Evolutionary conservation across 2,329 filamentous ascomycete genomes (phyloP), one percentile per base, ranked within the genome.

Genomic region (Ophiostoma sp.): DNA sequence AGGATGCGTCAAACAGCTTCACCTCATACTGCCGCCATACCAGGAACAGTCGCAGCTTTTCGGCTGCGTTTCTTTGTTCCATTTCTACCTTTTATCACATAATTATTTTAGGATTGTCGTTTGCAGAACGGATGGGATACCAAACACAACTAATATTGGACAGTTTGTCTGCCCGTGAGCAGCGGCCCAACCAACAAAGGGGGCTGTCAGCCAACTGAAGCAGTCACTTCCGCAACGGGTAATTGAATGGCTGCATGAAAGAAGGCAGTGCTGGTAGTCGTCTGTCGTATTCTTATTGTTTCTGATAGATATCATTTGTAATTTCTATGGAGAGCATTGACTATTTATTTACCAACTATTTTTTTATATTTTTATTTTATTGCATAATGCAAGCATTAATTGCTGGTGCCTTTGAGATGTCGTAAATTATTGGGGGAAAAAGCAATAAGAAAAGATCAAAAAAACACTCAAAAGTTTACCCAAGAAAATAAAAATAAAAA

Each of bases 211-310:
- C 62, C 62, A 39, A 65, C 33, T 17, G 62, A 36, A 65, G 62
- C 17, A 39, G 17, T 33, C 60, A 39, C 62, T 39, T 65, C 62
- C 62, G 62, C 62, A 65, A 65, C n/a, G 17, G 62, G 62, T 13
- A 33, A 64, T 60, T n/a, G 23, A 57, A 62, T 20, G 13, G 11
- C 4, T 62, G 27, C 13, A 33, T 57, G 10, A 57, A 57, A 57
- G 52, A 57, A 57, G 27, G 23, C 20, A 15, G 11, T n/a, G 17
- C 36, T 3, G 17, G 17, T 6, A 48, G 6, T n/a, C 7, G 52
- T 23, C n/a, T 27, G 23, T 57, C 11, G 27, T 11, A 13, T 7
- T 57, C 17, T 27, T 7, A 13, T 31, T 57, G 17, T 27, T 31
- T 4, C 27, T 27, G 7, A 27, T 23, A 57, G n/a, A 13, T 31